Evolutionary conservation across 441 rosid species (phyloP).

Genomic region (Corymbia citriodora): DNA sequence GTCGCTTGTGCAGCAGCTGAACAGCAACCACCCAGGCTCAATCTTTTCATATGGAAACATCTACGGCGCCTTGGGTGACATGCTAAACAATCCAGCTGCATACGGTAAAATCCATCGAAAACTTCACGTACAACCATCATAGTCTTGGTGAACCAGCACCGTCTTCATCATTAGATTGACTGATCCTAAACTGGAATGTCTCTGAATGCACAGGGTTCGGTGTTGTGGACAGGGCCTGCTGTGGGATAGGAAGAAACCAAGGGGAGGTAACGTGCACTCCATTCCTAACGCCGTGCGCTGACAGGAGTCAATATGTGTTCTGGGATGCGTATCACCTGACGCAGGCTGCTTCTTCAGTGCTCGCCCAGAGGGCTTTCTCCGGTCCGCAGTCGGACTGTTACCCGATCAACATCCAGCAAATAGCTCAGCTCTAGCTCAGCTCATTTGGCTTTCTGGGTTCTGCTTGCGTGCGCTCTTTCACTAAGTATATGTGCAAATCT

Average conservation of each 20-base stretch:
- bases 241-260: constrained; percentile 63
- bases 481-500: neutral
- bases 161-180: neutral
- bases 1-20: constrained; percentile 60
- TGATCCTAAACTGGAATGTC: neutral
- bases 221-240: constrained; percentile 63
- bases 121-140: neutral
- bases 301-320: constrained; percentile 37
- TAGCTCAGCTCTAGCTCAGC: constrained; percentile 34
- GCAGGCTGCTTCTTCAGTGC: constrained; percentile 41
- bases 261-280: constrained; percentile 75
- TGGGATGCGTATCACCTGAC: constrained; percentile 96
- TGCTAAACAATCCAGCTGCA: constrained; percentile 58
- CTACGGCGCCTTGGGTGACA: constrained; percentile 61
- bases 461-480: neutral
- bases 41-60: constrained; percentile 53
- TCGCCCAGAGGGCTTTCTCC: constrained; percentile 51
- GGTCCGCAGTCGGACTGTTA: constrained; percentile 54
- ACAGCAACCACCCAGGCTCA: constrained; percentile 43
- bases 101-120: constrained; percentile 35
- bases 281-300: constrained; percentile 34
- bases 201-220: constrained; percentile 19
- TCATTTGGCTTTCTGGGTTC: neutral
- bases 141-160: neutral
- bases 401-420: constrained; percentile 72